phyloP scores from a whole-genome alignment of 495 filamentous ascomycete species.

The Trichoderma reesei region DNA sequence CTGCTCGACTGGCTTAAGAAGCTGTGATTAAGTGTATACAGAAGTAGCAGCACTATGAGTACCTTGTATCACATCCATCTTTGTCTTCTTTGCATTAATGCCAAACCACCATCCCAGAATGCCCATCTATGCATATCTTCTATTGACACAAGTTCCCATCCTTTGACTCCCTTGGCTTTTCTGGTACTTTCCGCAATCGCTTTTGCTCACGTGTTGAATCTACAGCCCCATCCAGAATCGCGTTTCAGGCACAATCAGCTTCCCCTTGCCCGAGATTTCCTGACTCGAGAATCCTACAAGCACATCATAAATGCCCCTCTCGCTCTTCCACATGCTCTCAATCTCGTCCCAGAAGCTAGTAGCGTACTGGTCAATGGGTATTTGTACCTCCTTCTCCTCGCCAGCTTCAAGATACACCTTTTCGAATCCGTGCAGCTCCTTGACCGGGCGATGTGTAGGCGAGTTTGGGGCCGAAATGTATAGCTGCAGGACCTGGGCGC shows the following conservation, averaged over 20 bases:
- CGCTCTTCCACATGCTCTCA: constrained; percentile 61
- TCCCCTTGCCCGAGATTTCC: background rate
- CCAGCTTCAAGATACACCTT: constrained; percentile 63
- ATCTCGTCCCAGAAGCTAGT: constrained; percentile 75
- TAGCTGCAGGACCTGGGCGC: constrained; percentile 71
- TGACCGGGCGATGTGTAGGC: constrained; percentile 55
- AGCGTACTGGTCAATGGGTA: constrained; percentile 62
- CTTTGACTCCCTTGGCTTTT: no score
- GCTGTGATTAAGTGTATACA: background rate
- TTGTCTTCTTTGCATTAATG: no score
- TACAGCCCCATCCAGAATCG: background rate
- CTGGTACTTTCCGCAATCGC: no score
- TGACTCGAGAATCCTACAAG: constrained; percentile 45
- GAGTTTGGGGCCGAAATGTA: constrained; percentile 54
- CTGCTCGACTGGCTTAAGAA: background rate
- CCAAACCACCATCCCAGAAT: no score
- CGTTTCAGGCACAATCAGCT: background rate
- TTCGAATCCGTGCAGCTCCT: constrained; percentile 71
- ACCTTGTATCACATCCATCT: no score
- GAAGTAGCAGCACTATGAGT: no score
- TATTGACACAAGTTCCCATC: no score
- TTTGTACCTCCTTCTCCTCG: constrained; percentile 56
- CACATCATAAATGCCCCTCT: constrained; percentile 63
- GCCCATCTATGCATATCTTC: background rate
- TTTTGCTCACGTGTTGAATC: background rate